Base-by-base conservation (phyloP, 2,329 filamentous ascomycete species). In the Aspergillus texensis region DNA sequence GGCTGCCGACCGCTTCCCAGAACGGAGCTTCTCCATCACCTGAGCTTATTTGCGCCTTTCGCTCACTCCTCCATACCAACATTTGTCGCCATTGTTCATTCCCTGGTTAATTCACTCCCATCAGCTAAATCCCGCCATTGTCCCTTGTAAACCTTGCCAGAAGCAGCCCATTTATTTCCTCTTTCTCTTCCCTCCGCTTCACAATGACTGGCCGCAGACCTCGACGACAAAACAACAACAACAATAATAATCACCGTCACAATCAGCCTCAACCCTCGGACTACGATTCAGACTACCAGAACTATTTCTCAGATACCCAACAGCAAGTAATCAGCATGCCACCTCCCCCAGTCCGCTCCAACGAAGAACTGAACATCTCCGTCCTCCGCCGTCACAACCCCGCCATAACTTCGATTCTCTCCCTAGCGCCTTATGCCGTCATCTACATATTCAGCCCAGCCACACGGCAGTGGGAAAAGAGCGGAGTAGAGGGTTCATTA, bases 381-480 rank as follows among this genome's bases (percentile, higher is more conserved):
- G 94, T 97, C 45, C 85, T 98, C 41, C 89, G 86, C 63, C 91
- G 93, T 69, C 92, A 97, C 80, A 87, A 92, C 63, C 91, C 93
- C 36, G 85, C 87, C 62, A 88, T 97, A 67, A 83, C 83, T 63
- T 81, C 84, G 58, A 93, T 97, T 74, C 83, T 93, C 67, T 90
- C 91, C 66, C 90, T 95, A 69, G 93, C 93, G 6, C 90, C 91
- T 36, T 96, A 94, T 72, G 91, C 91, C 30, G 92, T 95, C 41
- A 86, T 97, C 68, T 98, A 97, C 82, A 86, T 86, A 55, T 95
- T 96, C 80, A 87, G 85, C 65, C 83, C 87, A 54, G 79, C 83
- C 5, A 84, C 87, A 3, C 82, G 86, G 58, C 80, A 83, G 64
- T 98, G 95, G 95, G 91, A 95, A 75, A 96, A 96, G 82, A 87